Base-by-base conservation (phyloP, 306 rosid genomes). In the Citrullus mucosospermus region DNA sequence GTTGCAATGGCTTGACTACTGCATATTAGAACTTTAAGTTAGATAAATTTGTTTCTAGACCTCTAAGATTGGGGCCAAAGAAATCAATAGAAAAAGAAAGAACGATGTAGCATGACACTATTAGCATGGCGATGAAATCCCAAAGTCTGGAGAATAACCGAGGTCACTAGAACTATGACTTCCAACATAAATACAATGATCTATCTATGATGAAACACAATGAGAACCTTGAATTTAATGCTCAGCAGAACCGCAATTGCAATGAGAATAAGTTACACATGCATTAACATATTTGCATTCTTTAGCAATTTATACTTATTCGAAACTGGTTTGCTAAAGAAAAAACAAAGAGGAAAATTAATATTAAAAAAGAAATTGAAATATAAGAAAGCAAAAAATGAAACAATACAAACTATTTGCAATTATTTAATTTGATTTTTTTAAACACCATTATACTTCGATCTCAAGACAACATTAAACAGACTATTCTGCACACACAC, bases 1-100 rank as follows among this genome's bases (percentile, higher is more conserved):
- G 50, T 73, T 78, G 88, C 11, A 67, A 80, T 85, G 22, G 78
- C 81, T 76, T 82, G 87, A 66, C 79, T 80, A 77, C 90, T 86
- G 82, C 87, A 86, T 8, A 73, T 30, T 85, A 62, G 6, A 78
- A 69, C 57, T 41, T 76, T 76, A 78, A 79, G 61, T 51, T 76
- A 44, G 78, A 62, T 81, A 57, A n/a, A 18, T 28, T 66, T 2
- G 9, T 13, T 15, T 30, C 50, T 38, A 10, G 41, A 66, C 5
- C 39, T 17, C 14, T 48, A 65, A 46, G 22, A 65, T 32, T 72
- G 38, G 20, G 39, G 44, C 43, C 50, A 50, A 72, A 28, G 13
- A 50, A 18, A 28, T 15, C 13, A 50, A 73, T 50, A 17, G 11
- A 7, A 25, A 15, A 8, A 4, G 10, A 43, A 68, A 43, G 53